These are phyloP conservation scores for Lactarius trivialis DNA, from an alignment of 768 basidiomycete species.

Conservation along the genomic window DNA sequence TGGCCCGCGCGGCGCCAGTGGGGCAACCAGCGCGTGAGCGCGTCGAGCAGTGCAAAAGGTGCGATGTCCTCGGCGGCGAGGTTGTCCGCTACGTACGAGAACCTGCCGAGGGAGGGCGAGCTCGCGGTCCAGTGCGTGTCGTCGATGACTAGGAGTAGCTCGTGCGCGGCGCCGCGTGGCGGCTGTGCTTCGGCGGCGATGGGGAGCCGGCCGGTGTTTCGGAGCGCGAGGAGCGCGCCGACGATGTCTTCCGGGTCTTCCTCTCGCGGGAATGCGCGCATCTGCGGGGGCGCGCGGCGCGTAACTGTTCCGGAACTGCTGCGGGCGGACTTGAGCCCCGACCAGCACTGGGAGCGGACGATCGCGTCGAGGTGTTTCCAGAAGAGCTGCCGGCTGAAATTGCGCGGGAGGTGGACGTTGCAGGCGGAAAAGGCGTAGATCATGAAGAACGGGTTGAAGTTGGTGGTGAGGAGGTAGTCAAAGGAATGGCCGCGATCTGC, in stretches of 20 bases:
- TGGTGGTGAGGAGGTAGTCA: background rate
- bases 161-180: background rate
- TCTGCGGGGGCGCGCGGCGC: background rate
- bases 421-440: conserved; percentile 12
- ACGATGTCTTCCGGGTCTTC: background rate
- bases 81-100: background rate
- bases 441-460: conserved; percentile 9
- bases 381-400: conserved; percentile 3
- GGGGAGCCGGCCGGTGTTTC: background rate
- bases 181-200: background rate
- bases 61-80: background rate
- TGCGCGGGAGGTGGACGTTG: background rate
- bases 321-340: background rate
- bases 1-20: background rate
- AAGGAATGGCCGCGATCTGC: background rate
- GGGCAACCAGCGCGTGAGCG: conserved; percentile 7
- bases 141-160: background rate
- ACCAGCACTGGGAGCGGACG: background rate
- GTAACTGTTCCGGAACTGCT: background rate
- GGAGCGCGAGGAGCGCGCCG: background rate
- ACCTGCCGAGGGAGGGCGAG: background rate
- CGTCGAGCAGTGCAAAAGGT: conserved; percentile 5
- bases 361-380: conserved; percentile 10
- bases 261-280: background rate
- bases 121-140: background rate